Base-by-base conservation (phyloP, 306 rosid genomes). In the Pterocarpus macrocarpus region DNA sequence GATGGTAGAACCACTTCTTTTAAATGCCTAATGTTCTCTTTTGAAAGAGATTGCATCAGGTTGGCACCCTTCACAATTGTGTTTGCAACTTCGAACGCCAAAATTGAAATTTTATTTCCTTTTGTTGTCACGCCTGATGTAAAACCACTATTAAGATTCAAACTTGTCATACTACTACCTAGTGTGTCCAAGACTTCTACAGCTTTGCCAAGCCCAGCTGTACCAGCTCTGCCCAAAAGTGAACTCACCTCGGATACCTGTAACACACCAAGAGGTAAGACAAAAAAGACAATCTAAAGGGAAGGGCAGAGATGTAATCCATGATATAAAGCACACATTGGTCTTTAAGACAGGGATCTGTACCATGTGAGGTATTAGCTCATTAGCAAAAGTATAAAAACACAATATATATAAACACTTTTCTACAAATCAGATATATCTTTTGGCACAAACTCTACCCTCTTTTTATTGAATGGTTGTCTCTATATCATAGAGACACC, bases 11-110 rank as follows among this genome's bases (percentile, higher is more conserved):
- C 94, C 71, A 90, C 91, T 86, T 92, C 98, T 89, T 90, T 96
- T 80, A 96, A 91, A 86, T 90, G 95, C 78, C 36, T 88, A 85
- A 96, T 94, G 85, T 88, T 90, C 87, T 89, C 98, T 86, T 84
- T 89, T n/a, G 99, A 96, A 79, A 96, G 97, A 85, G 99, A 94
- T 62, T 96, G 98, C 98, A 93, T 92, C 87, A 96, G 82, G 84
- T 90, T 94, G 81, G 97, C 89, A 72, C 98, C 99, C 88, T 94
- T 96, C 69, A 96, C 98, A 82, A 96, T 83, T 75, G 99, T 96
- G 78, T 96, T 96, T 33, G 99, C 99, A 83, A 96, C 97, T 90
- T 96, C 99, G 69, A 96, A 96, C 53, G 99, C 97, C 86, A 96
- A 91, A 85, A 96, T 93, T 77, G 92, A 88, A 86, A 96, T 94